Percentiles rank a stretch among this genome's conserved stretches.
These are phyloP conservation scores for Sclerotinia sclerotiorum DNA, from an alignment of 2,329 filamentous ascomycete species.

Conservation along the genomic window DNA sequence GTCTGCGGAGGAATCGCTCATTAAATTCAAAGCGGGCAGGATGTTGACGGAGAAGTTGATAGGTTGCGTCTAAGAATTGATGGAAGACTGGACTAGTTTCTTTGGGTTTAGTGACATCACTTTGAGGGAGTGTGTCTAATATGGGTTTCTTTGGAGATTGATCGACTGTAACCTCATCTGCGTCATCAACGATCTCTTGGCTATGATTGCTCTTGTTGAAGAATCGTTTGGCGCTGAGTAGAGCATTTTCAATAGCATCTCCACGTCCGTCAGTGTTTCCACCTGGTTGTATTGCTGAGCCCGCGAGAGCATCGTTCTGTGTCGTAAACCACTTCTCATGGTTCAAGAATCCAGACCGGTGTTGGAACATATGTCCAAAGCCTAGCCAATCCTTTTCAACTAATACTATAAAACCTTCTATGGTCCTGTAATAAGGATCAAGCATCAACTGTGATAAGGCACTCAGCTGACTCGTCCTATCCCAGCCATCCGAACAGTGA, in stretches of 20 bases:
- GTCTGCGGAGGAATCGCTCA: slow-evolving; percentile 82
- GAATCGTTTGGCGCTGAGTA: slow-evolving; percentile 82
- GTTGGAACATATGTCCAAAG: slow-evolving; percentile 96
- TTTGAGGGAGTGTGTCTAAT: slow-evolving; percentile 43
- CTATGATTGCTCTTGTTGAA: slow-evolving; percentile 79
- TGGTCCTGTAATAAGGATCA: slow-evolving; percentile 90
- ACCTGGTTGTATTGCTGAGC: slow-evolving; percentile 60
- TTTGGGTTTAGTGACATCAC: slow-evolving; percentile 75
- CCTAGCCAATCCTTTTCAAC: slow-evolving; percentile 98
- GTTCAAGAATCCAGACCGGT: slow-evolving; percentile 83
- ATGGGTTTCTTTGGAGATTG: slow-evolving; percentile 36
- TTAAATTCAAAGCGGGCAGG: slow-evolving; percentile 94
- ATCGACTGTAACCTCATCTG: slow-evolving; percentile 37
- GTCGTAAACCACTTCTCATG: slow-evolving; percentile 93
- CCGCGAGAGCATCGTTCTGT: slow-evolving; percentile 76
- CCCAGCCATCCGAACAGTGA: slow-evolving; percentile 98
- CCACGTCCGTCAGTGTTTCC: slow-evolving; percentile 50
- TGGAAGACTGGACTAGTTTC: slow-evolving; percentile 97
- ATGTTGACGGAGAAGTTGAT: slow-evolving; percentile 82
- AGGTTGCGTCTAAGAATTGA: slow-evolving; percentile 93
- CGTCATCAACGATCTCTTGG: slow-evolving; percentile 58
- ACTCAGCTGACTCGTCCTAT: slow-evolving; percentile 92
- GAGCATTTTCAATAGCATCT: slow-evolving; percentile 81
- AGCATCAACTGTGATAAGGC: slow-evolving; percentile 89
- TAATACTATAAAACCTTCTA: slow-evolving; percentile 91